Base-by-base conservation (phyloP, 225 moss, liverwort and hornwort species). In the Pseudisothecium myosuroides region DNA sequence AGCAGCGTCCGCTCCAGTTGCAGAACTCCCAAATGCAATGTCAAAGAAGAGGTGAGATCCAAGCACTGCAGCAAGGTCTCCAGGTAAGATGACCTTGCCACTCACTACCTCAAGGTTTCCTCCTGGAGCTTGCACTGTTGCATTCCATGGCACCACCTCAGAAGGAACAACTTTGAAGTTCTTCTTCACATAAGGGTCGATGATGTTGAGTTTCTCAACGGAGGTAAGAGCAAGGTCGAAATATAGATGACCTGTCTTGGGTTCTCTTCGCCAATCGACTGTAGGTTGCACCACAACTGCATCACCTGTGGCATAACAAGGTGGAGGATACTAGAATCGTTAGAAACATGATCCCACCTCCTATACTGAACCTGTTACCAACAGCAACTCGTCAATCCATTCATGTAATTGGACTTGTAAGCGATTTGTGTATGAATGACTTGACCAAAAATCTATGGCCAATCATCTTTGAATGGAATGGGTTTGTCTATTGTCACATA, bases 51-150 rank as follows among this genome's bases (percentile, higher is more conserved):
- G 87, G 69, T 89, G 93, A 78, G 95, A 90, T 55, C 98, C 98
- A 66, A 98, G 90, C 66, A 95, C 93, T 88, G 98, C 95, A 58
- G 94, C 97, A 65, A 95, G 72, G 94, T 97, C 96, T 83, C 94
- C 93, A 32, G 97, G 95, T 63, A 98, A 86, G 67, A 90, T 95
- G 54, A 96, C 81, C 89, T 93, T 98, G 71, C 97, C 97, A 82
- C 91, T 87, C 55, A 93, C 90, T 31, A 95, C 90, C 89, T 97
- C 88, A 21, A 98, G 93, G 75, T 90, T 90, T 87, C 98, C 97
- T 83, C 94, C 91, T 22, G 95, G 92, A 85, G 91, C 94, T 86
- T 93, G 93, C 82, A 95, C 75, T 56, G 80, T 82, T 47, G 95
- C 92, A 52, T 87, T 90, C 92, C 97, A 91, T 75, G 89, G 90